Evolutionary conservation across 176 grass and related monocot genomes (phyloP).

Genomic region (Phragmites australis): DNA sequence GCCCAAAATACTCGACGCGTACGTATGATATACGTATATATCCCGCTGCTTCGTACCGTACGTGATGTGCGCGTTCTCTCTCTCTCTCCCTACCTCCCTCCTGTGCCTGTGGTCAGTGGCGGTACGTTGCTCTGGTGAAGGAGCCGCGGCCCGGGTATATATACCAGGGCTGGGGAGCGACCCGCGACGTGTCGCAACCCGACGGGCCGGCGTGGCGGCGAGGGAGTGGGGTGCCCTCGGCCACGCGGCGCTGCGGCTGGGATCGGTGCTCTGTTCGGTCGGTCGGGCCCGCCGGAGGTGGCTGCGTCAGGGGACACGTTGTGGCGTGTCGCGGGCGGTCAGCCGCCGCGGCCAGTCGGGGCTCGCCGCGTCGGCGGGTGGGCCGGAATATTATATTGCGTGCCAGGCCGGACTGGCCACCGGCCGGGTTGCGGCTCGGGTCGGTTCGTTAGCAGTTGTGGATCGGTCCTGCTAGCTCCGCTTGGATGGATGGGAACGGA

Average conservation of each 20-base stretch:
- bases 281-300: no score
- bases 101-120: no score
- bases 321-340: not conserved
- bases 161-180: not conserved
- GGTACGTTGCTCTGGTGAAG: not conserved
- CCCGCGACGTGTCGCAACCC: not conserved
- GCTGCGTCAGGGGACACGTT: slow-evolving; percentile 2
- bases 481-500: no score
- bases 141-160: not conserved
- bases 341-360: not conserved
- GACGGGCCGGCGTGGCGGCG: slow-evolving; percentile 2
- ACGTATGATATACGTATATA: not conserved
- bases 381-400: not conserved
- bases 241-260: slow-evolving; percentile 6
- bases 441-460: not conserved
- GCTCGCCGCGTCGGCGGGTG: not conserved
- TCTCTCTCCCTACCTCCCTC: no score
- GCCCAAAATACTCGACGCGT: no score
- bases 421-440: not conserved
- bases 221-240: not conserved
- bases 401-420: not conserved
- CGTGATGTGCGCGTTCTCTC: no score
- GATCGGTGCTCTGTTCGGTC: no score
- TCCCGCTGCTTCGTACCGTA: not conserved
- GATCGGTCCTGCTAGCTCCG: not conserved